These are phyloP conservation scores for Globisporangium takayamanum DNA, from an alignment of 352 stramenopile genomes.

Conservation along the genomic window DNA sequence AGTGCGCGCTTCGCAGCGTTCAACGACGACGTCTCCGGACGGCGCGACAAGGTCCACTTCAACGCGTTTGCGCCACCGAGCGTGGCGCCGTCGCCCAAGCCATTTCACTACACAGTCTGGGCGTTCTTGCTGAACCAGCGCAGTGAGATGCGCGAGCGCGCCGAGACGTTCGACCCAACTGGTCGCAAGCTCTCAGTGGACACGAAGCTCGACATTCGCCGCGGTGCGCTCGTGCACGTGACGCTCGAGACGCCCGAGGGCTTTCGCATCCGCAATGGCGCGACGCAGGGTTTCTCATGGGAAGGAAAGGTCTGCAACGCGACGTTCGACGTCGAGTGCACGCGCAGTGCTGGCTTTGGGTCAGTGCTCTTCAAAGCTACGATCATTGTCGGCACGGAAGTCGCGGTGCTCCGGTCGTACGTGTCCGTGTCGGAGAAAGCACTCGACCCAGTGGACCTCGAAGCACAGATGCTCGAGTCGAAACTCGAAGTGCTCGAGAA, in stretches of 20 bases:
- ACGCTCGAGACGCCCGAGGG: slow-evolving; percentile 57
- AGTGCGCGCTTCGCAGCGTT: slow-evolving; percentile 24
- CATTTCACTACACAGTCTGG: slow-evolving; percentile 70
- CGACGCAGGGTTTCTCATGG: slow-evolving; percentile 66
- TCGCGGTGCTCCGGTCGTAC: slow-evolving; percentile 66
- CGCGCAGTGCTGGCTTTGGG: slow-evolving; percentile 36
- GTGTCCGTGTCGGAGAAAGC: slow-evolving; percentile 44
- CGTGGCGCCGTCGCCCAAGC: slow-evolving; percentile 47
- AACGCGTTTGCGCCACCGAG: slow-evolving; percentile 61
- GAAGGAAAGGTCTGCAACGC: slow-evolving; percentile 60
- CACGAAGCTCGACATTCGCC: slow-evolving; percentile 61
- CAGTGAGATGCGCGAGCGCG: slow-evolving; percentile 56
- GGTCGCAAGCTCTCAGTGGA: slow-evolving; percentile 45
- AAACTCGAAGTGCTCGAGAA: slow-evolving; percentile 70
- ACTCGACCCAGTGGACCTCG: slow-evolving; percentile 32
- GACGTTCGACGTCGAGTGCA: slow-evolving; percentile 57
- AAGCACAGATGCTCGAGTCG: slow-evolving; percentile 46
- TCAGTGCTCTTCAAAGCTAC: slow-evolving; percentile 67
- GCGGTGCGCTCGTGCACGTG: slow-evolving; percentile 66
- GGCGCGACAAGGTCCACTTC: slow-evolving; percentile 71
- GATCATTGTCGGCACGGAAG: slow-evolving; percentile 63
- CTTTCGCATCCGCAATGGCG: slow-evolving; percentile 52
- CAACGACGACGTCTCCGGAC: slow-evolving; percentile 27
- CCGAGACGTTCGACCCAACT: slow-evolving; percentile 28
- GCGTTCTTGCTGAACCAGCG: slow-evolving; percentile 68